A percentile compares a stretch with the other conserved stretches of the same genome.
Conservation (phyloP, 2,329 filamentous ascomycete genomes). For the Cladosporium sphaerospermum region DNA sequence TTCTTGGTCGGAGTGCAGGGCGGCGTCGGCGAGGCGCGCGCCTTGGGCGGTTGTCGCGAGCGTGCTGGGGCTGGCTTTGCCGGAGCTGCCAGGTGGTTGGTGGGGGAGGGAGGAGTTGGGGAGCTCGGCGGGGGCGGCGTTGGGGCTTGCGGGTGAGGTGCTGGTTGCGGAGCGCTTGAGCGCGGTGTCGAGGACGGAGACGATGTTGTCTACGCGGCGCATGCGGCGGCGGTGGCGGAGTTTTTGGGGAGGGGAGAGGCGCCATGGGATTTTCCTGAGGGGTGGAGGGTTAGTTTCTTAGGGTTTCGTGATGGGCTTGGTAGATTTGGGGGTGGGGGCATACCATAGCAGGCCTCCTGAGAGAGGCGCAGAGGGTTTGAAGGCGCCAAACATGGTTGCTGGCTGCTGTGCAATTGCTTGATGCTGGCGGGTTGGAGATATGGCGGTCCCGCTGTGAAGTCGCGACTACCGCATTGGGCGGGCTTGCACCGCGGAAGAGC, state of each 20-base stretch:
- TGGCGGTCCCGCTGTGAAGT: slow-evolving; percentile 6
- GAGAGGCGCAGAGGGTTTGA: slow-evolving; percentile 71
- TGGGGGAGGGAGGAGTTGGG: slow-evolving; percentile 12
- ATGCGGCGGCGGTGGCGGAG: slow-evolving; percentile 76
- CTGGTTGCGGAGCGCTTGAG: slow-evolving; percentile 52
- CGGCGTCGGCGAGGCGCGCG: slow-evolving; percentile 22
- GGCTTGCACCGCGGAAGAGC: slow-evolving; percentile 16
- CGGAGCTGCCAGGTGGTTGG: slow-evolving; percentile 12
- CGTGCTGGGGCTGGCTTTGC: slow-evolving; percentile 22
- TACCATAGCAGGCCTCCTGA: slow-evolving; percentile 80
- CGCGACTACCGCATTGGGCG: slow-evolving; percentile 7
- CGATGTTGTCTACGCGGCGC: slow-evolving; percentile 78
- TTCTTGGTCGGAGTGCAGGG: slow-evolving; percentile 13
- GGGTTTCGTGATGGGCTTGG: slow-evolving; percentile 13
- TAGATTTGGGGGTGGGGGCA: slow-evolving; percentile 16
- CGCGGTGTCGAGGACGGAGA: slow-evolving; percentile 73
- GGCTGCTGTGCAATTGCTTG: slow-evolving; percentile 4
- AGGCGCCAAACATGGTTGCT: slow-evolving; percentile 70
- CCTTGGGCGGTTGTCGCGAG: slow-evolving; percentile 28
- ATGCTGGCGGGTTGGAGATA: slow-evolving; percentile 1
- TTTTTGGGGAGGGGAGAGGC: slow-evolving; percentile 87
- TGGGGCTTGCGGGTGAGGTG: neutral
- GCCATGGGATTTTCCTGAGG: slow-evolving; percentile 88
- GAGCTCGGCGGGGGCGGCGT: slow-evolving; percentile 1
- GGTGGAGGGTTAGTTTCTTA: neutral